A percentile compares a stretch with the other conserved stretches of the same genome.
Conservation (phyloP, 1,139 yeast genomes). For the Groenewaldozyma sp. region DNA sequence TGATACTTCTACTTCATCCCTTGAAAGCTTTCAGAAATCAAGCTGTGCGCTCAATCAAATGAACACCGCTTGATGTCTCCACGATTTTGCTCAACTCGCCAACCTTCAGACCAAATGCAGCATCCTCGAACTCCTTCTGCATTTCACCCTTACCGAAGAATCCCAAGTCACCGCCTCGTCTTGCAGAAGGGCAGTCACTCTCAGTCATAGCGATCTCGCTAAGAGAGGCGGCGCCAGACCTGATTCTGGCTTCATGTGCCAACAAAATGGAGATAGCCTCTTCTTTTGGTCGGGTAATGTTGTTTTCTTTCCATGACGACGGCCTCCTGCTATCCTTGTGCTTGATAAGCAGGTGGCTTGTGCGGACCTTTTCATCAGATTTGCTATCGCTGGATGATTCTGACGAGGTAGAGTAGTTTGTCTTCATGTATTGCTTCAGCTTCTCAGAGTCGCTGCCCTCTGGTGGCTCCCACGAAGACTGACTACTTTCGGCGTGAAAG, state of each 20-base stretch:
- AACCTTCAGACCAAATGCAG: conserved; percentile 69
- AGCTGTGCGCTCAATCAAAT: conserved; percentile 76
- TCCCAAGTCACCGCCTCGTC: conserved; percentile 89
- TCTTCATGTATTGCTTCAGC: conserved; percentile 47
- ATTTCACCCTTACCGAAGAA: conserved; percentile 80
- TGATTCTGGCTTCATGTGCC: conserved; percentile 50
- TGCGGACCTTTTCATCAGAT: conserved; percentile 51
- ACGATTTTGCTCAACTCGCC: conserved; percentile 80
- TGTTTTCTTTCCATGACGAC: conserved; percentile 77
- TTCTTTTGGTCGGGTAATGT: conserved; percentile 69
- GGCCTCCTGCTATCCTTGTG: conserved; percentile 83
- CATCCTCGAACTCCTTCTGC: conserved; percentile 92
- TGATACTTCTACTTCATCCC: too few relatives aligned
- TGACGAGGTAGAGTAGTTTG: conserved; percentile 22
- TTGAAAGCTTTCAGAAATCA: too few relatives aligned
- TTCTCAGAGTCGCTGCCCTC: conserved; percentile 61
- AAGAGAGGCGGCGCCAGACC: conserved; percentile 61
- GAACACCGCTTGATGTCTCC: conserved; percentile 88
- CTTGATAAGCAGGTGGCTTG: conserved; percentile 70
- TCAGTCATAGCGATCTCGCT: conserved; percentile 70
- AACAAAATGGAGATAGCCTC: conserved; percentile 66
- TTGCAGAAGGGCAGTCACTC: conserved; percentile 82
- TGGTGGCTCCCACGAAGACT: conserved; percentile 90
- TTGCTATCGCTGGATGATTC: conserved; percentile 26
- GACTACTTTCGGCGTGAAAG: conserved; percentile 57